A percentile compares a stretch with the other conserved stretches of the same genome.
These are phyloP conservation scores for Didymella segeticola DNA, from an alignment of 2,329 filamentous ascomycete species.

Conservation along the genomic window DNA sequence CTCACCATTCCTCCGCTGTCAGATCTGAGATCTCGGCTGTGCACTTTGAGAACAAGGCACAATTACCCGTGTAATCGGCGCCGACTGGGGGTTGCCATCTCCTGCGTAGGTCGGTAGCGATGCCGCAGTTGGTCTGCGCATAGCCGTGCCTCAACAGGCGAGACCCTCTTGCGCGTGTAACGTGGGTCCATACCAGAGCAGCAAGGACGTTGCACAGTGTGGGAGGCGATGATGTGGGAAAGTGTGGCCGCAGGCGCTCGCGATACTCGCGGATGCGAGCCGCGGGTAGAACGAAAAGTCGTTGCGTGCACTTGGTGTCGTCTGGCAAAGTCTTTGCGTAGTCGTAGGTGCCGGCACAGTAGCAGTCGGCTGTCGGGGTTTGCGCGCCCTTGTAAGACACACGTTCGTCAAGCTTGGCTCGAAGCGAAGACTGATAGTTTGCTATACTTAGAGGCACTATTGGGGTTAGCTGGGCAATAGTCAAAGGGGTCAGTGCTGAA, in stretches of 20 bases:
- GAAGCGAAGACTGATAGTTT: slow-evolving; percentile 32
- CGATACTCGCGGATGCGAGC: slow-evolving; percentile 35
- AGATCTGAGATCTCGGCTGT: slow-evolving; percentile 36
- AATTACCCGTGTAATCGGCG: slow-evolving; percentile 41
- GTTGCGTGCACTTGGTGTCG: slow-evolving; percentile 34
- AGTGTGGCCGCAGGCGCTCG: slow-evolving; percentile 29
- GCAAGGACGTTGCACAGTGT: slow-evolving; percentile 44
- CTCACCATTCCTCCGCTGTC: slow-evolving; percentile 37
- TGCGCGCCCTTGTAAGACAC: slow-evolving; percentile 13
- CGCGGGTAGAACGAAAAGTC: slow-evolving; percentile 39
- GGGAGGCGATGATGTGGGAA: slow-evolving; percentile 25
- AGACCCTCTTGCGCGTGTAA: slow-evolving; percentile 40
- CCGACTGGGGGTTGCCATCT: slow-evolving; percentile 34
- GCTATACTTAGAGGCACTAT: slow-evolving; percentile 27
- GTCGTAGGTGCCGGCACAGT: slow-evolving; percentile 32
- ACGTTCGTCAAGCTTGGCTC: slow-evolving; percentile 32
- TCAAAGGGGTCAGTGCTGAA: neutral
- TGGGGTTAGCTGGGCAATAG: slow-evolving; percentile 18
- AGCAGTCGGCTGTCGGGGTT: slow-evolving; percentile 33
- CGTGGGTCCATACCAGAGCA: slow-evolving; percentile 46
- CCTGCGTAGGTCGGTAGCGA: slow-evolving; percentile 40
- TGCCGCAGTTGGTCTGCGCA: slow-evolving; percentile 36
- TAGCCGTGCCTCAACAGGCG: slow-evolving; percentile 27
- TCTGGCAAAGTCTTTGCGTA: slow-evolving; percentile 38
- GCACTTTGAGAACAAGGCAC: slow-evolving; percentile 41